Evolutionary conservation across 768 basidiomycete species (phyloP).

Genomic region (Termitomyces bulborhizus): DNA sequence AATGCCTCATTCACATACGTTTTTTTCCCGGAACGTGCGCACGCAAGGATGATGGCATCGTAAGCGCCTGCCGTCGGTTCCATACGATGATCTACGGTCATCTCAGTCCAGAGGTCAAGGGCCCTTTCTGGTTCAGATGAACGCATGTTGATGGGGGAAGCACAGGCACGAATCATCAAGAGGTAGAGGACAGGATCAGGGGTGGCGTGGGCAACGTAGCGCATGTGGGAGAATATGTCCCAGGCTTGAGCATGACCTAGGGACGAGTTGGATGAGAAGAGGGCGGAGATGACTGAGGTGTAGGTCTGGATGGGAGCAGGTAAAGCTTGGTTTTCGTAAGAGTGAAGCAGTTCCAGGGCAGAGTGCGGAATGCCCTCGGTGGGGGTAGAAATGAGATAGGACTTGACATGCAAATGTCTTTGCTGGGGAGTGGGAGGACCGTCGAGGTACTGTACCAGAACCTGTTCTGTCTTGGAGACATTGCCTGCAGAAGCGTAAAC

Average conservation of each 20-base stretch:
- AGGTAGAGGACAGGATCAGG: conserved; percentile 73
- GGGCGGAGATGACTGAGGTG: conserved; percentile 55
- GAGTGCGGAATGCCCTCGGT: conserved; percentile 44
- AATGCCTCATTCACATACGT: conserved; percentile 77
- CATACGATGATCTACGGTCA: conserved; percentile 68
- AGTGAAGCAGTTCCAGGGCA: conserved; percentile 64
- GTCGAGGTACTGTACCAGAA: conserved; percentile 34
- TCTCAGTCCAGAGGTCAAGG: conserved; percentile 88
- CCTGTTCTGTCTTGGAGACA: conserved; percentile 35
- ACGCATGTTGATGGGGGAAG: conserved; percentile 37
- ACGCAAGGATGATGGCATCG: conserved; percentile 77
- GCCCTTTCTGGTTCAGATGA: conserved; percentile 86
- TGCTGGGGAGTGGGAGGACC: conserved; percentile 46
- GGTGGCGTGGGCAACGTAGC: conserved; percentile 84
- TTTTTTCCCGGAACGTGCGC: conserved; percentile 58
- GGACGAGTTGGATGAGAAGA: conserved; percentile 43
- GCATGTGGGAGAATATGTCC: conserved; percentile 95
- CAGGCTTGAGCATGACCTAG: conserved; percentile 73
- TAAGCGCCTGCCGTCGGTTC: conserved; percentile 66
- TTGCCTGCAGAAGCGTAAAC: conserved; percentile 44
- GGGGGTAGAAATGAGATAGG: conserved; percentile 49
- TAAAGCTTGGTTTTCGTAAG: conserved; percentile 57
- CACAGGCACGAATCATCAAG: conserved; percentile 86
- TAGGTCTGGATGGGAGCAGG: conserved; percentile 75
- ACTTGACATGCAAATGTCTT: conserved; percentile 68